phyloP scores from a whole-genome alignment of 169 alveolate genomes.

The Plasmodium coatneyi region DNA sequence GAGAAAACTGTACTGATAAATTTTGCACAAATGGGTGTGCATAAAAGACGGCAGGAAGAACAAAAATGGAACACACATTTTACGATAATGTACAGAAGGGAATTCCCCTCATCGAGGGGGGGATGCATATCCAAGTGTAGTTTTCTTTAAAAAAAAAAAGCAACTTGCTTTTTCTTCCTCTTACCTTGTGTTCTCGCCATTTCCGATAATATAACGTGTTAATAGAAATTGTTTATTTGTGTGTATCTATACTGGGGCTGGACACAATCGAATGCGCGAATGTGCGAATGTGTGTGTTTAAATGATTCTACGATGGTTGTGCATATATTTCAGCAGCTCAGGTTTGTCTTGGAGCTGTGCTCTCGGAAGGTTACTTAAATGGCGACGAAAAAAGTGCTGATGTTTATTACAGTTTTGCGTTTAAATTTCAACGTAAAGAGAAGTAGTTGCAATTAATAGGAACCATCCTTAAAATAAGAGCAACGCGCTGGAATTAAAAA shows the following conservation, averaged over 20 bases:
- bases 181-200: constrained; percentile 70
- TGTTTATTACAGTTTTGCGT: neutral
- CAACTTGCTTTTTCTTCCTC: neutral
- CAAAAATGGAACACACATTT: neutral
- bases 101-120: neutral
- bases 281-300: neutral
- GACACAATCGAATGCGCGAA: neutral
- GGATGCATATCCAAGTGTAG: neutral
- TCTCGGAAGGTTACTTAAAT: neutral
- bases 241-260: neutral
- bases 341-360: neutral
- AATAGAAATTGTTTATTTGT: neutral
- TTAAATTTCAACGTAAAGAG: neutral
- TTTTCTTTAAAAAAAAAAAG: neutral
- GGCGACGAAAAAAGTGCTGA: neutral
- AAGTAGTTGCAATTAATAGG: constrained; percentile 24
- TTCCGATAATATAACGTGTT: constrained; percentile 16
- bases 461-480: constrained; percentile 14
- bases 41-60: neutral
- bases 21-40: neutral
- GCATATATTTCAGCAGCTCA: neutral
- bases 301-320: neutral
- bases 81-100: neutral
- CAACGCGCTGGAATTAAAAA: neutral
- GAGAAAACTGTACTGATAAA: neutral